A percentile compares a stretch with the other conserved stretches of the same genome.
Conservation (phyloP, 2,329 filamentous ascomycete species). For the Hypoxylon sp. region DNA sequence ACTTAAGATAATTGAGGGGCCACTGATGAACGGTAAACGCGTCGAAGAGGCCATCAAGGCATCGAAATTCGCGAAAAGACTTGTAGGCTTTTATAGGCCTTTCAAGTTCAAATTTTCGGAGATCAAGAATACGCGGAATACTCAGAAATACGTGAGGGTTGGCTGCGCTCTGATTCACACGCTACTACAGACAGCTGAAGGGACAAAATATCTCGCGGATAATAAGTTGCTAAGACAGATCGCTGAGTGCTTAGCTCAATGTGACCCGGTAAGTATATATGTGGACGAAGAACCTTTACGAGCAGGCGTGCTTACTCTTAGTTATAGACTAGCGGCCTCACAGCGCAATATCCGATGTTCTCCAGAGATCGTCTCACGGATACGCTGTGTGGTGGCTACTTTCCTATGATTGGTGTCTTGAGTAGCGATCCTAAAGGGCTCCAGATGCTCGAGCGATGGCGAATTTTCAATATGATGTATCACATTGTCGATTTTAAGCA, state of each 20-base stretch:
- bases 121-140: slow-evolving; percentile 89
- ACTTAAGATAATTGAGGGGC: slow-evolving; percentile 90
- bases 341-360: slow-evolving; percentile 90
- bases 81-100: slow-evolving; percentile 94
- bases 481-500: slow-evolving; percentile 94
- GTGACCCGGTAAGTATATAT: slow-evolving; percentile 78
- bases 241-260: slow-evolving; percentile 94
- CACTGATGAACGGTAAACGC: slow-evolving; percentile 89
- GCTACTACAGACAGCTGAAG: slow-evolving; percentile 87
- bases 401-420: slow-evolving; percentile 89
- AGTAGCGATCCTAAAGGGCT: slow-evolving; percentile 87
- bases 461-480: slow-evolving; percentile 99
- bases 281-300: background rate
- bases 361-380: slow-evolving; percentile 86
- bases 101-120: slow-evolving; percentile 98
- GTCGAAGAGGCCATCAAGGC: slow-evolving; percentile 94
- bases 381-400: slow-evolving; percentile 92
- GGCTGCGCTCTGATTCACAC: slow-evolving; percentile 91
- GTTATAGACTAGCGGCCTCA: slow-evolving; percentile 75
- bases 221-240: slow-evolving; percentile 95
- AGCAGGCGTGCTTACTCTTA: slow-evolving; percentile 41
- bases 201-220: slow-evolving; percentile 86
- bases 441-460: slow-evolving; percentile 93
- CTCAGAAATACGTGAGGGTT: slow-evolving; percentile 92
- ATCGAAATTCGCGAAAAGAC: slow-evolving; percentile 94